A percentile compares a stretch with the other conserved stretches of the same genome.
phyloP scores from a whole-genome alignment of 768 basidiomycete species.

The Kwoniella shandongensis region DNA sequence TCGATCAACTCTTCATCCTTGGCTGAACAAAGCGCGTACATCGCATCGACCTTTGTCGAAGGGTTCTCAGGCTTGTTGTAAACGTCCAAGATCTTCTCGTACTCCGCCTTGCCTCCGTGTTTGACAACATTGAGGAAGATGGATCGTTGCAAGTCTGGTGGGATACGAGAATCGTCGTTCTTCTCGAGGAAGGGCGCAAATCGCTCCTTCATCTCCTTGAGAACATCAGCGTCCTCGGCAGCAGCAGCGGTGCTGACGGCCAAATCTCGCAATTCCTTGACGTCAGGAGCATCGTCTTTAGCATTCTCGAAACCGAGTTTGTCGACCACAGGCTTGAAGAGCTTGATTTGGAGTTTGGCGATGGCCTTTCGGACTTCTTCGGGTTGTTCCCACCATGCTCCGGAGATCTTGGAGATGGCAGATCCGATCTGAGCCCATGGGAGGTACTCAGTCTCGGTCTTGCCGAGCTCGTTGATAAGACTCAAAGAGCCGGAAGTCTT shows the following conservation, averaged over 20 bases:
- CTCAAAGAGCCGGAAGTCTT: slow-evolving; percentile 74
- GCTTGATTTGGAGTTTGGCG: slow-evolving; percentile 48
- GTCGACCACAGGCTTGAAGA: slow-evolving; percentile 70
- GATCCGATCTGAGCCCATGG: slow-evolving; percentile 74
- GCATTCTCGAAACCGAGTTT: slow-evolving; percentile 75
- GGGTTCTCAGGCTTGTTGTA: slow-evolving; percentile 74
- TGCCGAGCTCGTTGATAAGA: slow-evolving; percentile 65
- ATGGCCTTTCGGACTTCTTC: slow-evolving; percentile 59
- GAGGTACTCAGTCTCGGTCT: slow-evolving; percentile 75
- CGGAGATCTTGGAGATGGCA: slow-evolving; percentile 61
- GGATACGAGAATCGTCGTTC: slow-evolving; percentile 73
- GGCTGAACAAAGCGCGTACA: slow-evolving; percentile 66
- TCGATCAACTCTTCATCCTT: slow-evolving; percentile 62
- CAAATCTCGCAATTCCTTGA: slow-evolving; percentile 69
- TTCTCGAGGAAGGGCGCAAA: slow-evolving; percentile 71
- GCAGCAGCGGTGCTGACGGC: slow-evolving; percentile 59
- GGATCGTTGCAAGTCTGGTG: slow-evolving; percentile 69
- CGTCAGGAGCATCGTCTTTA: slow-evolving; percentile 66
- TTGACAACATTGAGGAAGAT: slow-evolving; percentile 63
- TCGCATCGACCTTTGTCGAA: slow-evolving; percentile 62
- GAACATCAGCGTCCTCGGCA: slow-evolving; percentile 57
- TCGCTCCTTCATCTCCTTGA: slow-evolving; percentile 68
- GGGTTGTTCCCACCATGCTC: slow-evolving; percentile 81
- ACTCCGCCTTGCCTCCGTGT: slow-evolving; percentile 73
- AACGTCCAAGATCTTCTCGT: slow-evolving; percentile 67